Conservation (phyloP, 1,284 basidiomycete genomes). For the Ceratobasidium sp. region DNA sequence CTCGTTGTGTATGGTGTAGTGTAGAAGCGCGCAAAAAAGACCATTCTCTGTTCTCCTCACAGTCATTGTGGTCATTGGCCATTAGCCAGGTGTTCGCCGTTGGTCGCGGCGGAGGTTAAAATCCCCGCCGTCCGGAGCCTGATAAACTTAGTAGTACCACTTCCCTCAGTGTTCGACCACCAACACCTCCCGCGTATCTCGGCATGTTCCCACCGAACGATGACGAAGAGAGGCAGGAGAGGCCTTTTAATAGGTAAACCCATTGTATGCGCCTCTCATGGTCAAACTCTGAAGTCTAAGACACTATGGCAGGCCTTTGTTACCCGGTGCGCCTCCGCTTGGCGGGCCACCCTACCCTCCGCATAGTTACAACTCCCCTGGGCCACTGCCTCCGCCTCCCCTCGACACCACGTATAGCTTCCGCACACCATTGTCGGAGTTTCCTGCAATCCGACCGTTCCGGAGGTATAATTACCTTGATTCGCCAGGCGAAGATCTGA, state of each 20-base stretch:
- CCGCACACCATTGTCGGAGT: neutral
- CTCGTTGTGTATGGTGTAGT: neutral
- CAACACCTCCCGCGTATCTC: neutral
- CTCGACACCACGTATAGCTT: neutral
- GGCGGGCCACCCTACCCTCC: neutral
- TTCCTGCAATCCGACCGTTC: constrained; percentile 17
- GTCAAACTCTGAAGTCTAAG: neutral
- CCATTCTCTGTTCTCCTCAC: constrained; percentile 3
- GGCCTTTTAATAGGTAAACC: neutral
- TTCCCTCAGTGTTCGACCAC: neutral
- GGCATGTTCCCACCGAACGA: constrained; percentile 20
- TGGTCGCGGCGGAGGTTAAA: neutral
- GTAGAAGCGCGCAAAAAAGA: neutral
- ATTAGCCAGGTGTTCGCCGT: constrained; percentile 3
- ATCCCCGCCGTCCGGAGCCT: neutral
- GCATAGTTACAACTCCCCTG: neutral
- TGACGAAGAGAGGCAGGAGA: constrained; percentile 15
- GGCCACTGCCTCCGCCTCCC: neutral
- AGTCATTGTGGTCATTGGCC: neutral
- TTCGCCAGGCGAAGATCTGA: constrained; percentile 14
- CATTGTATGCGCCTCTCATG: neutral
- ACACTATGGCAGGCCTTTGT: constrained; percentile 31
- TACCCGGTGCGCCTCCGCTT: neutral
- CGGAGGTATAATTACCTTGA: constrained; percentile 6
- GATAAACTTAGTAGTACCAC: neutral